Base-by-base conservation (phyloP, 2,329 filamentous ascomycete genomes). In the Penicillium paneum region DNA sequence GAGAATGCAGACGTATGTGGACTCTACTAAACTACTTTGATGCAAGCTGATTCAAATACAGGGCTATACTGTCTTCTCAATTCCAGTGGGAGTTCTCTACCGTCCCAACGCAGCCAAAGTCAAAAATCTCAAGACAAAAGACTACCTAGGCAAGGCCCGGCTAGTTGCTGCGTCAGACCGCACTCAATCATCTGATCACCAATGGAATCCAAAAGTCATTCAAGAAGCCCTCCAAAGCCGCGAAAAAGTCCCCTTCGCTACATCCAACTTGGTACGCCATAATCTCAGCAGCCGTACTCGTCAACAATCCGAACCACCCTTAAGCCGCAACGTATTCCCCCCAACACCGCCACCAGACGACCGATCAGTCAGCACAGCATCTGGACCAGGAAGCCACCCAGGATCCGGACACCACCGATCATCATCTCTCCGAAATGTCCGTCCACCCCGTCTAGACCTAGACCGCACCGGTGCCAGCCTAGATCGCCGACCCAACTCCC, bases 51-150 rank as follows among this genome's bases (percentile, higher is more conserved):
- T 7, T 8, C 1, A 15, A 26, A 40, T 38, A 36, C 58, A 96
- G 89, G 94, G 93, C 43, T 99, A 99, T 70, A 97, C 94, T 0
- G 94, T 99, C 39, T 99, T 99, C 76, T 97, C 92, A 0, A 97
- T 97, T 49, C 94, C 94, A 0, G 92, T 97, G 12, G 94, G 94
- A 24, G 90, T 97, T 31, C 84, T 99, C 15, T 99, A 97, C 75
- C 83, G 94, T 55, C 94, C 94, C 21, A 97, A 97, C 70, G 92
- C 96, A 67, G 92, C 94, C 60, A 99, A 99, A 75, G 94, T 99
- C 63, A 95, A 95, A 76, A 99, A 99, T 68, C 79, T 99, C 67
- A 96, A 97, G 79, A 90, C 91, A 21, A 97, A 97, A 72, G 92
- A 99, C 70, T 99, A 99, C 67, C 85, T 99, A 3, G 94, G 94